Percentiles rank a stretch among this genome's conserved stretches.
Evolutionary conservation across 257 asterid genomes (phyloP).

Genomic region (Capsicum baccatum): DNA sequence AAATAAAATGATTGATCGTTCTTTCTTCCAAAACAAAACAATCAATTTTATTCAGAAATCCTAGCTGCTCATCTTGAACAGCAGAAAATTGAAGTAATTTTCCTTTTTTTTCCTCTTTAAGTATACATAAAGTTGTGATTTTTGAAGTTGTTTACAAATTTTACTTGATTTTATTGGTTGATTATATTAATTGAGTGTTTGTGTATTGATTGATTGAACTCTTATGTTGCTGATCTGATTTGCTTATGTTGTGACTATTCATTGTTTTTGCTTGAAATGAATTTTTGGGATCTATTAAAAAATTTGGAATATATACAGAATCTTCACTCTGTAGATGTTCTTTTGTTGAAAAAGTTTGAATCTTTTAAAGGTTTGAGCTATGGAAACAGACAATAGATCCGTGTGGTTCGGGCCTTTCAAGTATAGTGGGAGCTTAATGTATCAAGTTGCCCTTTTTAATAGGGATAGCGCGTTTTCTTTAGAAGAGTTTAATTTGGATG

Average conservation of each 20-base stretch:
- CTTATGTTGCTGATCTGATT: not conserved
- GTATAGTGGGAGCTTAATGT: too few relatives aligned
- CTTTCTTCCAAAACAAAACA: too few relatives aligned
- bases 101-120: not conserved
- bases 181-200: not conserved
- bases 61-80: conserved; percentile 61
- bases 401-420: too few relatives aligned
- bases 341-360: not conserved
- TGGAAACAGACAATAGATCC: too few relatives aligned
- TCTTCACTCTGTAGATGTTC: conserved; percentile 2
- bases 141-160: not conserved
- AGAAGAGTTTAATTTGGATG: not conserved
- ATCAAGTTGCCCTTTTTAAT: too few relatives aligned
- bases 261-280: not conserved
- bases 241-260: not conserved
- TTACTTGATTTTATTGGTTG: conserved; percentile 6
- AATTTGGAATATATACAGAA: not conserved
- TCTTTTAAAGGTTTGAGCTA: not conserved
- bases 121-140: not conserved
- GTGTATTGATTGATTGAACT: not conserved
- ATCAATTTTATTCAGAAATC: conserved; percentile 34
- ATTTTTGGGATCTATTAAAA: not conserved
- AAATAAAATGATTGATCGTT: too few relatives aligned
- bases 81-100: conserved; percentile 52
- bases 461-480: not conserved